Percentiles rank a stretch among this genome's conserved stretches.
Evolutionary conservation across 2,329 filamentous ascomycete species (phyloP).

Genomic region (Helotiales sp.): DNA sequence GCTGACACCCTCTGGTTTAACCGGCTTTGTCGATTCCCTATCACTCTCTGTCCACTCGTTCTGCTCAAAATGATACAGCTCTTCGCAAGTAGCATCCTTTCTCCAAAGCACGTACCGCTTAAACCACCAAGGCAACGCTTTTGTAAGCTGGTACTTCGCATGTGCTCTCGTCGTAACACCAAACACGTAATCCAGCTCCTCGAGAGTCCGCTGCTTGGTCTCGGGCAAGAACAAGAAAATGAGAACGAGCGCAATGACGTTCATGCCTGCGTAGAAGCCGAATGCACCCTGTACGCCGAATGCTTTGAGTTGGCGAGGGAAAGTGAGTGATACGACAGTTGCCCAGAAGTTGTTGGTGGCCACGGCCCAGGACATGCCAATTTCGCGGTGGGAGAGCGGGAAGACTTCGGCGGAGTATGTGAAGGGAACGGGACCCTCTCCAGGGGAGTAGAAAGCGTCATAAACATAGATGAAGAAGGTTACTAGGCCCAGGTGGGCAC

Average conservation of each 20-base stretch:
- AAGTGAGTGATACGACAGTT: slow-evolving; percentile 64
- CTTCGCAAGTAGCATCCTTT: slow-evolving; percentile 21
- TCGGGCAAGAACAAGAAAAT: slow-evolving; percentile 64
- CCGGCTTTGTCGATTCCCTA: slow-evolving; percentile 9
- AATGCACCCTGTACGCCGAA: slow-evolving; percentile 50
- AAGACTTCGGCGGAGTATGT: slow-evolving; percentile 68
- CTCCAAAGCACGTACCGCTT: slow-evolving; percentile 49
- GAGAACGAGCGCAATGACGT: slow-evolving; percentile 58
- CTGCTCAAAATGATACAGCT: slow-evolving; percentile 31
- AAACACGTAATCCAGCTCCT: slow-evolving; percentile 55
- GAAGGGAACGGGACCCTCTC: slow-evolving; percentile 67
- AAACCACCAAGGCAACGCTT: slow-evolving; percentile 67
- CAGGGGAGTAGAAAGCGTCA: slow-evolving; percentile 64
- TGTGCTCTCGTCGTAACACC: slow-evolving; percentile 37
- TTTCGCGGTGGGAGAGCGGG: slow-evolving; percentile 65
- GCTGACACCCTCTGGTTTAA: not conserved
- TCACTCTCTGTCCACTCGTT: slow-evolving; percentile 25
- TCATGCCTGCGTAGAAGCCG: slow-evolving; percentile 60
- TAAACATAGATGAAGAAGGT: slow-evolving; percentile 70
- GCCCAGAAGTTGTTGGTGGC: slow-evolving; percentile 65
- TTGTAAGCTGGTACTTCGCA: slow-evolving; percentile 41
- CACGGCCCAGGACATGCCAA: slow-evolving; percentile 68
- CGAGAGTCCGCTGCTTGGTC: slow-evolving; percentile 54
- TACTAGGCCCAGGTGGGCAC: slow-evolving; percentile 57
- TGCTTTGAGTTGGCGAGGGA: slow-evolving; percentile 38